Evolutionary conservation across 345 rosid genomes (phyloP).

Genomic region (Brassica napus): Da-Ae NC_063449.1:39995001-39995500

Average conservation of each 20-base stretch:
- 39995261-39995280: slow-evolving; percentile 51
- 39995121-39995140: slow-evolving; percentile 76
- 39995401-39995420: not conserved
- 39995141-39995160: slow-evolving; percentile 70
- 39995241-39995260: slow-evolving; percentile 13
- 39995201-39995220: slow-evolving; percentile 79
- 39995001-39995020: not conserved
- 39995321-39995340: slow-evolving; percentile 62
- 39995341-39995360: not conserved
- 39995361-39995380: not conserved
- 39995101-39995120: slow-evolving; percentile 53
- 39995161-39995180: slow-evolving; percentile 84
- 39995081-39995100: slow-evolving; percentile 41
- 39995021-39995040: slow-evolving; percentile 26
- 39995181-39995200: slow-evolving; percentile 90
- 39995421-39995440: not conserved
- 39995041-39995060: slow-evolving; percentile 17
- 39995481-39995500: not conserved
- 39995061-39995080: slow-evolving; percentile 22
- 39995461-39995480: slow-evolving; percentile 2
- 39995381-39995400: not conserved
- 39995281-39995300: slow-evolving; percentile 57
- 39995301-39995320: slow-evolving; percentile 61
- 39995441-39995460: not conserved
- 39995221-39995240: slow-evolving; percentile 25